Percentiles rank a stretch among this genome's conserved stretches.
Evolutionary conservation across 2,329 filamentous ascomycete genomes (phyloP).

Genomic region (Xylaria multiplex): DNA sequence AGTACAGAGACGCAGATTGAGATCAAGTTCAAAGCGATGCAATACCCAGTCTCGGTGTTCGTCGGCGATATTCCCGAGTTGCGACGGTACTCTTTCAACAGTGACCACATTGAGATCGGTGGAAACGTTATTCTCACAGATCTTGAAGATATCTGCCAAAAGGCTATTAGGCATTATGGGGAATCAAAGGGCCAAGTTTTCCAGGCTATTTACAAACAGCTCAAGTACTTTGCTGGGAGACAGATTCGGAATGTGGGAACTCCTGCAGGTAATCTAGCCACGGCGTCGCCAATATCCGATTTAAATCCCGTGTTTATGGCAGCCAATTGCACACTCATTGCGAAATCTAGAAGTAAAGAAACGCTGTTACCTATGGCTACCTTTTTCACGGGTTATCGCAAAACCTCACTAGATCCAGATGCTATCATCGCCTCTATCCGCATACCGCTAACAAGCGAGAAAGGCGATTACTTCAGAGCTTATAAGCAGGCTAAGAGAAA

Average conservation of each 20-base stretch:
- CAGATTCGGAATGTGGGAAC: conserved; percentile 99
- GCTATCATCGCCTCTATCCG: conserved; percentile 86
- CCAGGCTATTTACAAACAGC: conserved; percentile 89
- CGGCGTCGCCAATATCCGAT: conserved; percentile 95
- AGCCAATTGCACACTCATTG: conserved; percentile 81
- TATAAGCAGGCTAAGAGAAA: conserved; percentile 98
- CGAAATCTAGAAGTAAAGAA: conserved; percentile 77
- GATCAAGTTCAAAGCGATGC: conserved; percentile 95
- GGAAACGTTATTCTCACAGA: conserved; percentile 94
- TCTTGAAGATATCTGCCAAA: conserved; percentile 82
- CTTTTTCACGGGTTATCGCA: conserved; percentile 93
- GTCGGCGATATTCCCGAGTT: conserved; percentile 94
- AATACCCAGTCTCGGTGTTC: conserved; percentile 89
- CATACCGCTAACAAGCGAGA: conserved; percentile 79
- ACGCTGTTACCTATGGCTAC: conserved; percentile 89
- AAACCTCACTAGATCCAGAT: conserved; percentile 81
- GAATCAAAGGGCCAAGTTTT: conserved; percentile 78
- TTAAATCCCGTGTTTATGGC: conserved; percentile 94
- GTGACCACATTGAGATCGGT: conserved; percentile 88
- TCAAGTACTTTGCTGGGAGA: conserved; percentile 92
- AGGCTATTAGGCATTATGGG: conserved; percentile 84
- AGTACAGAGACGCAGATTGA: conserved; percentile 98
- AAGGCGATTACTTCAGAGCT: conserved; percentile 84
- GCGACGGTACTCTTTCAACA: conserved; percentile 80
- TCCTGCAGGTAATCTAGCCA: conserved; percentile 91